These are phyloP conservation scores for Dunaliella primolecta DNA, from an alignment of 139 green algal species.

Conservation along the genomic window DNA sequence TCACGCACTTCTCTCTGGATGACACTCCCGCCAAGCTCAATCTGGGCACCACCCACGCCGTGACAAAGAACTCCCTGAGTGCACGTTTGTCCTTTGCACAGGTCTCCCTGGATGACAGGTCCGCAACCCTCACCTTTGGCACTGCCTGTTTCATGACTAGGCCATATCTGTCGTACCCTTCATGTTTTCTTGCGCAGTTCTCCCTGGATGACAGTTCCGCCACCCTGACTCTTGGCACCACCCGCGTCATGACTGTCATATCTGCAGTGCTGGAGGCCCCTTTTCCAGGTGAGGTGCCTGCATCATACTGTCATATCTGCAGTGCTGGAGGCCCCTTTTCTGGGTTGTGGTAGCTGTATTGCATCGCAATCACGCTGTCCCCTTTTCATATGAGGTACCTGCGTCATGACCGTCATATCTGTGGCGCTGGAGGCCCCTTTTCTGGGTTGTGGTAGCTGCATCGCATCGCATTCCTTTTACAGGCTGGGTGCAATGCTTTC, in stretches of 20 bases:
- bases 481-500: too few relatives aligned
- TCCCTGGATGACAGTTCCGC: slow-evolving; percentile 55
- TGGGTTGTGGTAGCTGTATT: too few relatives aligned
- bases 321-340: slow-evolving; percentile 63
- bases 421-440: slow-evolving; percentile 68
- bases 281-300: slow-evolving; percentile 49
- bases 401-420: slow-evolving; percentile 61
- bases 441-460: too few relatives aligned
- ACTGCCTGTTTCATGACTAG: neutral
- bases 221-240: slow-evolving; percentile 67
- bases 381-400: slow-evolving; percentile 63
- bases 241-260: slow-evolving; percentile 64
- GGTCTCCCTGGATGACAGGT: neutral
- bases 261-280: slow-evolving; percentile 63
- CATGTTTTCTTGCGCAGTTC: slow-evolving; percentile 39
- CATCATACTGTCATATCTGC: too few relatives aligned
- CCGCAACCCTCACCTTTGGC: neutral
- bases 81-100: neutral
- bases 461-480: too few relatives aligned
- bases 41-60: slow-evolving; percentile 67
- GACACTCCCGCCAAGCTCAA: slow-evolving; percentile 59
- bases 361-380: too few relatives aligned
- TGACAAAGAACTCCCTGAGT: too few relatives aligned
- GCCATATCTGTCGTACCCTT: neutral
- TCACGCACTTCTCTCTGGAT: slow-evolving; percentile 55